Base-by-base conservation (phyloP, 2,329 filamentous ascomycete species). In the Rhynchosporium agropyri region DNA sequence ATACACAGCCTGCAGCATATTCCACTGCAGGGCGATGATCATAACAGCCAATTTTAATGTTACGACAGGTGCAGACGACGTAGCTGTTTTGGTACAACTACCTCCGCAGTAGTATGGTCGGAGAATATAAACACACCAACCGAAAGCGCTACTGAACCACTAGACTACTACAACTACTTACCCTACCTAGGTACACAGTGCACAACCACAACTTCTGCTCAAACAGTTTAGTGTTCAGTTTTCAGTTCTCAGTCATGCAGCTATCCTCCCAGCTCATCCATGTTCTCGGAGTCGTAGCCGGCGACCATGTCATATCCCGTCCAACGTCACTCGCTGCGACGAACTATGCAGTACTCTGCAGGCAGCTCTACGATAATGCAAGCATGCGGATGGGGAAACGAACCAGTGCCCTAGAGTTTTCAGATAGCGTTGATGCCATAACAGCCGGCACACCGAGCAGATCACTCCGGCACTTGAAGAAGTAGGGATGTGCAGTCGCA, bases 381-480 rank as follows among this genome's bases (percentile, higher is more conserved):
- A n/a, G 20, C 31, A 49, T 26, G 36, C 45, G 38, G 15, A 36
- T 58, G 42, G 55, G 50, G 50, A 38, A 38, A 20, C 31, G 15
- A 53, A 26, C 42, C 42, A 43, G 15, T 43, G 13, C 20, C 20
- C 28, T 6, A 46, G 31, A 48, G 20, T 20, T 20, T 20, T 20
- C 20, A 20, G 20, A 9, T 13, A 53, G 58, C 48, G 36, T 53
- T 31, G 46, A 33, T n/a, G 43, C 46, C 29, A 57, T 42, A 58
- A 20, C 26, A 38, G 42, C 58, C 58, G 58, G 58, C n/a, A 48
- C 33, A 31, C 36, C 33, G 42, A 49, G 50, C 51, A 40, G 55
- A 62, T 63, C 63, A 40, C 38, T 40, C 48, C 63, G 63, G 63
- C 63, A 65, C 60, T 65, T 63, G 57, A 33, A 29, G 28, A 31